These are phyloP conservation scores for Ceratocystis cubensis DNA, from an alignment of 2,329 filamentous ascomycete genomes.

Conservation along the genomic window DNA sequence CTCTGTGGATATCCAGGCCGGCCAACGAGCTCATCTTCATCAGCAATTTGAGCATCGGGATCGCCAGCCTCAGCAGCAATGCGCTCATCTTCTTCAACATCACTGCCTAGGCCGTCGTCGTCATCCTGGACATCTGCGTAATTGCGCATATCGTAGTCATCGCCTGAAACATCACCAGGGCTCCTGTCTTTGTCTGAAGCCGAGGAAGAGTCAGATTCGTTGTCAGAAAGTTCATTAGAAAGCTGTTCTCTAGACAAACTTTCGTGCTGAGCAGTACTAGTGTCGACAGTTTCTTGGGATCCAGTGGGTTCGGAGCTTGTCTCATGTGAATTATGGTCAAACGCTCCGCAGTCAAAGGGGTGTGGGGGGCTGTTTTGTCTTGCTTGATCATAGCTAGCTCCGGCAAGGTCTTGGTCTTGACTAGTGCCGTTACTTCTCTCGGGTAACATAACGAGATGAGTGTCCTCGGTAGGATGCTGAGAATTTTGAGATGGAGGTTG, in stretches of 20 bases:
- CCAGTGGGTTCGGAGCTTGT: background rate
- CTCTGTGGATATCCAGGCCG: constrained; percentile 9
- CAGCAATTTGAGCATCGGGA: constrained; percentile 13
- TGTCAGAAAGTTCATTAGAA: background rate
- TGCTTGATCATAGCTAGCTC: background rate
- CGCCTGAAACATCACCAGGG: constrained; percentile 23
- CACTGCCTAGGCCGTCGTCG: constrained; percentile 18
- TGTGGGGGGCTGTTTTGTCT: background rate
- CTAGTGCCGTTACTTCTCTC: background rate
- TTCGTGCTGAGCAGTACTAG: background rate
- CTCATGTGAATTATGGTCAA: background rate
- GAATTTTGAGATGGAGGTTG: background rate
- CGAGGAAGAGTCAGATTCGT: background rate
- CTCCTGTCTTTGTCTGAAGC: constrained; percentile 24
- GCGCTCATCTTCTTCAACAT: constrained; percentile 14
- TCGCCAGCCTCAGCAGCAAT: constrained; percentile 9
- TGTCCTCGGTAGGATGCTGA: background rate
- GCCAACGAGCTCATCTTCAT: constrained; percentile 15
- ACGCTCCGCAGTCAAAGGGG: background rate
- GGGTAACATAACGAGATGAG: background rate
- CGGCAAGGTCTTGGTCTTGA: background rate
- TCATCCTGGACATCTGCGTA: constrained; percentile 24
- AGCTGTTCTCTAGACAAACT: background rate
- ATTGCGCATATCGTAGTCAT: constrained; percentile 25
- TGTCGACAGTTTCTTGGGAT: background rate